phyloP scores from a whole-genome alignment of 2,329 filamentous ascomycete species.

The Phaeosphaeriaceae sp. region DNA sequence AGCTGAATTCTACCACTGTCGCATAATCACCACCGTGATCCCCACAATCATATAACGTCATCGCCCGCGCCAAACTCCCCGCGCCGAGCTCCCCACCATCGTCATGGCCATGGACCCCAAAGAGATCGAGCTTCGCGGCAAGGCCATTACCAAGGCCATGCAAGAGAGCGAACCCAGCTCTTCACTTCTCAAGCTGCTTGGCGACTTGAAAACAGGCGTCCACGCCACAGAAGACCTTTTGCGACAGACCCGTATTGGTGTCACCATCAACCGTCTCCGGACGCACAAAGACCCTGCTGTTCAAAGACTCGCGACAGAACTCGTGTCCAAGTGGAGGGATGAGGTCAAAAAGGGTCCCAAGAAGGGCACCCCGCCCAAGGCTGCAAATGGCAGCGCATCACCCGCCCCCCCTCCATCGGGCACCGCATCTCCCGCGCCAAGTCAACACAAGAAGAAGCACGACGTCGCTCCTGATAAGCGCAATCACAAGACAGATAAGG shows the following conservation, averaged over 20 bases:
- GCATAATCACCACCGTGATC: slow-evolving; percentile 3
- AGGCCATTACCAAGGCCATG: slow-evolving; percentile 80
- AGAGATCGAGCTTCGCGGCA: slow-evolving; percentile 78
- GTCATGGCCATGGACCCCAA: slow-evolving; percentile 72
- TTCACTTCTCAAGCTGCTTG: slow-evolving; percentile 75
- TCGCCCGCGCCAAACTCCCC: slow-evolving; percentile 13
- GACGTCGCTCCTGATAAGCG: slow-evolving; percentile 74
- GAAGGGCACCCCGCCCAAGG: slow-evolving; percentile 33
- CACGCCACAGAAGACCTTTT: slow-evolving; percentile 88
- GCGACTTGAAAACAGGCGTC: slow-evolving; percentile 79
- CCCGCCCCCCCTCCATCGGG: slow-evolving; percentile 45
- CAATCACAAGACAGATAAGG: slow-evolving; percentile 79
- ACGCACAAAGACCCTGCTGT: slow-evolving; percentile 77
- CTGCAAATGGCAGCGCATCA: slow-evolving; percentile 38
- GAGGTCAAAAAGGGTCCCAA: slow-evolving; percentile 66
- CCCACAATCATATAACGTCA: slow-evolving; percentile 3
- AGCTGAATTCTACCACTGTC: neutral
- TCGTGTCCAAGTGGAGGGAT: slow-evolving; percentile 87
- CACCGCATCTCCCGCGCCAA: slow-evolving; percentile 57
- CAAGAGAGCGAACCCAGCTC: slow-evolving; percentile 74
- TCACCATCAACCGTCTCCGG: slow-evolving; percentile 86
- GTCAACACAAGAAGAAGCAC: slow-evolving; percentile 60
- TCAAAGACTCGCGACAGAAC: slow-evolving; percentile 75
- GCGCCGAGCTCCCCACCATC: slow-evolving; percentile 11
- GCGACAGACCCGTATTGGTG: slow-evolving; percentile 88